Conservation (phyloP, 345 rosid species). For the Heritiera littoralis region DNA sequence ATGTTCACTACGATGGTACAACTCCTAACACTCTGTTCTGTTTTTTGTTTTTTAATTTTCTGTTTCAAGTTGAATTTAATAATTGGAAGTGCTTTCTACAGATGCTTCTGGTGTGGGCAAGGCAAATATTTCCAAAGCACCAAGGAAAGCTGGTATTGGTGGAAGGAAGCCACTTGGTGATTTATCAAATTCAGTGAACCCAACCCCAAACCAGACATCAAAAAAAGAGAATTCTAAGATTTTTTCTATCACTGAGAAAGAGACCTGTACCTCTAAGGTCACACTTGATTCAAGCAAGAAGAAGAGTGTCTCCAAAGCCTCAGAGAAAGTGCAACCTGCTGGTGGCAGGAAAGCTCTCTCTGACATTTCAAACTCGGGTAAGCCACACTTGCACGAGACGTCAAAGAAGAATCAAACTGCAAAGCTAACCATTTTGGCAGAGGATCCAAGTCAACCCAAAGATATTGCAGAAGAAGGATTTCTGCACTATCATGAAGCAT, state of each 20-base stretch:
- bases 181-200: conserved; percentile 52
- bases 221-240: conserved; percentile 36
- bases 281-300: conserved; percentile 36
- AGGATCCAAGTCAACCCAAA: background rate
- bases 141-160: conserved; percentile 32
- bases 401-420: conserved; percentile 35
- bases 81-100: background rate
- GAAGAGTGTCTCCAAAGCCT: conserved; percentile 33
- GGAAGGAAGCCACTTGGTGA: conserved; percentile 71
- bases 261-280: conserved; percentile 12
- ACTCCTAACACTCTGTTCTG: too few relatives aligned
- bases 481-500: conserved; percentile 55
- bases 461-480: conserved; percentile 42
- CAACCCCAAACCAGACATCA: conserved; percentile 34
- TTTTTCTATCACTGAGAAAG: conserved; percentile 29
- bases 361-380: conserved; percentile 58
- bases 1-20: conserved; percentile 27
- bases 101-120: conserved; percentile 33
- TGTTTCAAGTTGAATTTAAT: too few relatives aligned
- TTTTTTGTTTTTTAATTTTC: too few relatives aligned
- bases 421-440: background rate
- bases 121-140: conserved; percentile 21
- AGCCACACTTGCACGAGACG: conserved; percentile 31
- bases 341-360: conserved; percentile 49
- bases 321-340: conserved; percentile 29